Evolutionary conservation across 2,329 filamentous ascomycete genomes (phyloP), one percentile per base, ranked within the genome.

Genomic region (Fusarium graminum): DNA sequence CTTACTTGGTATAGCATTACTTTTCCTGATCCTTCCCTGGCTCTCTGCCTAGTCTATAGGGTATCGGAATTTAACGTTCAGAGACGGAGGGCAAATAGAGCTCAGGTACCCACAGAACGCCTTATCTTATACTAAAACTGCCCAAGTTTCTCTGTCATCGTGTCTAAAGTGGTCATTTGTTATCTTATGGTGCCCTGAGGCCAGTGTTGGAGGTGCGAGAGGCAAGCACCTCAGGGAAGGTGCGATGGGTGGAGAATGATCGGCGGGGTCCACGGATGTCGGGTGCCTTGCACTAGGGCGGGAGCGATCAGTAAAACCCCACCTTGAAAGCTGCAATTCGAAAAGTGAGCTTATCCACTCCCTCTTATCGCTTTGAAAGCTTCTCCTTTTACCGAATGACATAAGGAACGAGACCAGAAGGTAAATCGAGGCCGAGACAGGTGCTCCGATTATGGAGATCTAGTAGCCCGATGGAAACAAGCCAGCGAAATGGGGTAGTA

Each of bases 381-480:
- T 81, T 87, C 77, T 90, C 88, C 59, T 78, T 81, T 12, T 90
- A 83, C 62, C 86, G 34, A 80, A 75, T 2, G 80, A 73, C 14
- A 78, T 75, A 8, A 79, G 40, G 19, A 85, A 76, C 0, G 81
- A 79, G 6, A 78, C 64, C 5, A 72, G 52, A 7, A 79, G 68
- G 30, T 85, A 76, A 2, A 74, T 43, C 2, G 77, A 63, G 1
- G 78, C 74, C 6, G 84, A 75, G 1, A 74, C 74, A 55, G 84
- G 80, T 2, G 81, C 79, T 43, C 76, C 76, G 46, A 79, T 69
- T 6, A 78, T 79, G 5, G 80, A 80, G 10, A 76, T 54, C 40
- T 87, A 86, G 76, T 94, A 94, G 74, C 90, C 92, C 28, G 80
- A 78, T 36, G 86, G 83, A 5, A 94, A 91, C 13, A 90, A 75